These are phyloP conservation scores for Colletotrichum aenigma DNA, from an alignment of 2,329 filamentous ascomycete genomes.

Conservation along the genomic window DNA sequence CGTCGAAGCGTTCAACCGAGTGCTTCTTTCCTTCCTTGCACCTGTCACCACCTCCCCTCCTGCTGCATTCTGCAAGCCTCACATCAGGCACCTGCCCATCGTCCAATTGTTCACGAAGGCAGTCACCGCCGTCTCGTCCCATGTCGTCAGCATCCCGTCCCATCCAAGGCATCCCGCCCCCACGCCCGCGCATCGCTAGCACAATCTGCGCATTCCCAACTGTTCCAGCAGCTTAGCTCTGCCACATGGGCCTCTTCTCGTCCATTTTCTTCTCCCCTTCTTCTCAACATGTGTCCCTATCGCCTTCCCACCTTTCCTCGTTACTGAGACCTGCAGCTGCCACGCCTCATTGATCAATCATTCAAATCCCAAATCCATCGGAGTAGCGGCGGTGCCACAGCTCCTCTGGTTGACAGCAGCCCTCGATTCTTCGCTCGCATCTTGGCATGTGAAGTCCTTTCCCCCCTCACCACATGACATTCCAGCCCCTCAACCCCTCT, in stretches of 20 bases:
- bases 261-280: not conserved
- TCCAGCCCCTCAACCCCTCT: not conserved
- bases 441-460: constrained; percentile 2
- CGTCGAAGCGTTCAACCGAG: not conserved
- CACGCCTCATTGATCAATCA: not conserved
- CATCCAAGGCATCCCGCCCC: not conserved
- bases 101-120: not conserved
- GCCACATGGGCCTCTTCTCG: not conserved
- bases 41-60: not conserved
- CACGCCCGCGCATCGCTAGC: not conserved
- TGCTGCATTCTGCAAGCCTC: not conserved
- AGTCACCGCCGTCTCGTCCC: constrained; percentile 7
- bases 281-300: not conserved
- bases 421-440: not conserved
- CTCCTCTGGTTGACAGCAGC: not conserved
- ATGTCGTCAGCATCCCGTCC: constrained; percentile 13
- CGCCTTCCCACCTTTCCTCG: not conserved
- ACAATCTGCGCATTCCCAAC: not conserved
- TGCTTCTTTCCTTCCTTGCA: not conserved
- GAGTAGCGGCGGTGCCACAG: not conserved
- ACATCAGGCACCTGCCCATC: not conserved
- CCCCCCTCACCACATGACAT: not conserved
- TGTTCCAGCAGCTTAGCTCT: not conserved
- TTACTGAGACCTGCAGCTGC: not conserved
- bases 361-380: not conserved